Evolutionary conservation across 345 rosid genomes (phyloP), one percentile per base, ranked within the genome.

Genomic region (Pugionium dolabratum): DNA sequence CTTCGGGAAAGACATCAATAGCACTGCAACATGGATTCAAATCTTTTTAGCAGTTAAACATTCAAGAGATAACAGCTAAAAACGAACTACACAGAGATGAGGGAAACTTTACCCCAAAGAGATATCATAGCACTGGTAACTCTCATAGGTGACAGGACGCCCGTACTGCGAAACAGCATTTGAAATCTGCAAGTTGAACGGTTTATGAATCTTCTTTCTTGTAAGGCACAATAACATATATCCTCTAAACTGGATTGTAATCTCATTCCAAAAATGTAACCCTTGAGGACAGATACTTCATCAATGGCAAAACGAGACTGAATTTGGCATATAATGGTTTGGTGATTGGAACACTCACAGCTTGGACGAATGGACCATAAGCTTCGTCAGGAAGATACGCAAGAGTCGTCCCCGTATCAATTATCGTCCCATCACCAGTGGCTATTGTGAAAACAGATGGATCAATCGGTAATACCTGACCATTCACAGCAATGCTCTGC

Each of bases 331-430:
- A 52, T 35, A 62, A 11, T 4, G 29, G 42, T 33, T 35, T 33
- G 41, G 60, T 42, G 63, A 33, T 56, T 44, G 36, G 28, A 51
- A 59, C 8, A 84, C 90, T 85, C 85, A 90, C 99, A 48, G 97
- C 93, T 53, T 49, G 74, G 70, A 88, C 61, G 40, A 94, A 78
- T 36, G 88, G 82, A 77, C 61, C 72, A 71, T 88, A 90, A 25
- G 95, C 95, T 72, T 71, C 81, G 33, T 82, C 91, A 1, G 95
- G 82, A 47, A 94, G 90, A 79, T 94, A 94, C n/a, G 99, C 97
- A 74, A 94, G 84, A 62, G 99, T 90, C 4, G 99, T 94, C 62
- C 99, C 99, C 5, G 97, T 86, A 79, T 94, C 99, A 58, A 94
- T 65, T 75, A 94, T 94, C 2, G 99, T 94, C 69, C 99, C 99